These are phyloP conservation scores for Cytospora piceae DNA, from an alignment of 2,329 filamentous ascomycete genomes.

Conservation along the genomic window DNA sequence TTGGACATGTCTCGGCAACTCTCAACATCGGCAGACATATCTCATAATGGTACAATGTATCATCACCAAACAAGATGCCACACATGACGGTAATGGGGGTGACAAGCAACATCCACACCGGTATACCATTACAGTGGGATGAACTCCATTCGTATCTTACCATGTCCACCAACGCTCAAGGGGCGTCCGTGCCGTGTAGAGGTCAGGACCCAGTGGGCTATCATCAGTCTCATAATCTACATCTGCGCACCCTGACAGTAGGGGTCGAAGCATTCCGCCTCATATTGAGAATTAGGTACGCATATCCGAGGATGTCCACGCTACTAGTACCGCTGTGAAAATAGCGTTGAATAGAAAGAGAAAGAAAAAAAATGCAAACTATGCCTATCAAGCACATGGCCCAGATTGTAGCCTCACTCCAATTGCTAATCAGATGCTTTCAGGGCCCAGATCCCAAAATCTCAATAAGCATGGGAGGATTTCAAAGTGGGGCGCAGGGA, in stretches of 20 bases:
- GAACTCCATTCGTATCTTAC: background rate
- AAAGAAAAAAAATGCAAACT: too few species aligned
- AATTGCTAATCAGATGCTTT: background rate
- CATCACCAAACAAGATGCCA: background rate
- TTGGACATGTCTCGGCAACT: background rate
- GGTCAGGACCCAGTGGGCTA: background rate
- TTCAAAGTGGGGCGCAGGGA: background rate
- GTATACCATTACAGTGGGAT: background rate
- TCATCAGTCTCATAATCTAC: background rate
- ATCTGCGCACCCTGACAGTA: background rate
- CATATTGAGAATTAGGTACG: background rate
- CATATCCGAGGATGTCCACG: background rate
- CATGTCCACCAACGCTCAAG: background rate
- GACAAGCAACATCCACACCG: background rate
- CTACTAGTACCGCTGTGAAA: background rate
- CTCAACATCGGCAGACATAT: background rate
- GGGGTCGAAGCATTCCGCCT: background rate
- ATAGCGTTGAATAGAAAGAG: background rate
- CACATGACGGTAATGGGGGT: background rate
- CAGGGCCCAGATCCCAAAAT: background rate
- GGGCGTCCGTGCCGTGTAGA: background rate
- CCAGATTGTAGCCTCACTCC: background rate
- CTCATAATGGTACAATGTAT: background rate
- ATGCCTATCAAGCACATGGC: background rate
- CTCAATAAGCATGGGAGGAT: too few species aligned